Evolutionary conservation across 208 protist species (phyloP).

Genomic region (Leishmania major): DNA sequence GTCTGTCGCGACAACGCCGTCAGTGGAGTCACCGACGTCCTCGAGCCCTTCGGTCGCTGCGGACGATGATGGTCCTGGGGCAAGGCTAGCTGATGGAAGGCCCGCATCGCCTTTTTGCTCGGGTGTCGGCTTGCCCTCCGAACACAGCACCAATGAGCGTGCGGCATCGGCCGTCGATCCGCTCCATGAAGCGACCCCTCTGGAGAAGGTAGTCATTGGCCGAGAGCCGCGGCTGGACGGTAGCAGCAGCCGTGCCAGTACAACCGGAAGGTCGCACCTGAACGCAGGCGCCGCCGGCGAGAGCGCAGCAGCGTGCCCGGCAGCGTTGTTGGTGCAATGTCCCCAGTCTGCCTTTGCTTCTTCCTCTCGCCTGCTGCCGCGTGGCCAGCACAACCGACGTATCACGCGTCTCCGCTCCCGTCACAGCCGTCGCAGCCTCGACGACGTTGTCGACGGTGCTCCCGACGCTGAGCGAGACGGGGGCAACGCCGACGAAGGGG

Average conservation of each 20-base stretch:
- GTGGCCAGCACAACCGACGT: neutral
- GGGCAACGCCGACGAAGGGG: conserved; percentile 1
- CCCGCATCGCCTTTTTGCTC: neutral
- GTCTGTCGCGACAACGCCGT: conserved; percentile 19
- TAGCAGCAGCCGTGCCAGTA: neutral
- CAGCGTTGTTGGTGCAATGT: neutral
- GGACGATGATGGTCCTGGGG: neutral
- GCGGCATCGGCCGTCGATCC: neutral
- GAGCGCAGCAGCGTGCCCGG: neutral
- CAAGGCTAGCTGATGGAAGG: neutral
- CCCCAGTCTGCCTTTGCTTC: neutral
- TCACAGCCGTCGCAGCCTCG: conserved; percentile 14
- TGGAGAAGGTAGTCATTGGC: neutral
- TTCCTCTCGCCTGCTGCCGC: neutral
- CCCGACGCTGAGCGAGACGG: conserved; percentile 1
- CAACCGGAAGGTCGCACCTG: neutral
- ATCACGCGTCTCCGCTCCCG: neutral
- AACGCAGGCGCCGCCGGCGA: neutral
- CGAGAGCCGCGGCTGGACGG: neutral
- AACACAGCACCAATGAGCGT: conserved; percentile 10
- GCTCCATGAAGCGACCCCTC: neutral
- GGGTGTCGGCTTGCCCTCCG: conserved; percentile 20
- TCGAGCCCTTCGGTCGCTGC: neutral
- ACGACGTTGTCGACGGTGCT: conserved; percentile 5
- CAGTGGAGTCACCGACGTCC: conserved; percentile 26